Evolutionary conservation across 192 early-diverging fungal species (phyloP).

Genomic region (Podila horticola): DNA sequence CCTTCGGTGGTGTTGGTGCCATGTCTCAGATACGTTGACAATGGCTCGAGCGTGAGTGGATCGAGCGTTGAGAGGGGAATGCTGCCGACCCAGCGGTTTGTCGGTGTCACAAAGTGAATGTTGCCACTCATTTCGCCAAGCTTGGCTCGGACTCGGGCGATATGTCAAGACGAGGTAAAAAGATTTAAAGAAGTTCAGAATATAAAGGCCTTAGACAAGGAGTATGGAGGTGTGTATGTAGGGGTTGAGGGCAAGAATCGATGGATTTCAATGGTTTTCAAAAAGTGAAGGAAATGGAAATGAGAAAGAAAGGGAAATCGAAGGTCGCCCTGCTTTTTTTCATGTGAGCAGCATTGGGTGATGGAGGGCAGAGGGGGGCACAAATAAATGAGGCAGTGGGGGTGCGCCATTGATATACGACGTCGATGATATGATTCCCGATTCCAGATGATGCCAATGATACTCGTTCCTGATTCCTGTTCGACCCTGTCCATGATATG

Average conservation of each 20-base stretch:
- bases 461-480: neutral
- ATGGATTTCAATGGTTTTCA: neutral
- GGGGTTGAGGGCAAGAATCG: neutral
- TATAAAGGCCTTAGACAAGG: neutral
- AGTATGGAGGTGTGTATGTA: neutral
- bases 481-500: neutral
- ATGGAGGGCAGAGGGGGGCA: no score
- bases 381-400: no score
- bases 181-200: neutral
- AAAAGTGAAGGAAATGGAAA: conserved; percentile 11
- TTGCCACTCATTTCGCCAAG: neutral
- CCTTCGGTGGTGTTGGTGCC: neutral
- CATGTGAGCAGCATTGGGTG: no score
- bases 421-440: neutral
- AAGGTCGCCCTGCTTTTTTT: no score
- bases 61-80: conserved; percentile 35
- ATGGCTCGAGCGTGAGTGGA: conserved; percentile 35
- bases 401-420: neutral
- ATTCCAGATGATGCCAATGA: neutral
- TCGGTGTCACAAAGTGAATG: conserved; percentile 50
- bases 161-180: neutral
- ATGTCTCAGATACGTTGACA: conserved; percentile 31
- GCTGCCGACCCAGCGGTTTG: conserved; percentile 44
- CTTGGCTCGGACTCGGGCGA: neutral
- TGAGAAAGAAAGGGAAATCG: neutral